Conservation (phyloP, 345 rosid genomes). For the Hevea brasiliensis region DNA sequence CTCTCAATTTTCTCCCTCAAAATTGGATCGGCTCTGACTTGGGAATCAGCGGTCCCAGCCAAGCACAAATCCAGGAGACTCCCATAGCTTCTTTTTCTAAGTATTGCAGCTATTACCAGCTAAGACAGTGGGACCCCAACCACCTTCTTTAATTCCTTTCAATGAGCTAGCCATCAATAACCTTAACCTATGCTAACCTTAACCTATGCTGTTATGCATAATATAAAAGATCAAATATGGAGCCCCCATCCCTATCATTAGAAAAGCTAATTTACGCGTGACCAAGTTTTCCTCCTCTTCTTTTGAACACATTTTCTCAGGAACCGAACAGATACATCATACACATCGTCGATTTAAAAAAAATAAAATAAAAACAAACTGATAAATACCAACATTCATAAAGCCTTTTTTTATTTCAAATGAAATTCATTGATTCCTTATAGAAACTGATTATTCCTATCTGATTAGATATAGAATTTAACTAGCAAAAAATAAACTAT, state of each 20-base stretch:
- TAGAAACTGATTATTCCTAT: background rate
- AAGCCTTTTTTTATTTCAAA: background rate
- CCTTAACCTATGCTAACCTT: background rate
- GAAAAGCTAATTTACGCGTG: too few relatives aligned
- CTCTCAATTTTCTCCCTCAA: too few relatives aligned
- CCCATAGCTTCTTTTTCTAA: too few relatives aligned
- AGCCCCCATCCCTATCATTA: background rate
- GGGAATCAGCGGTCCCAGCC: too few relatives aligned
- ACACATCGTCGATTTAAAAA: background rate
- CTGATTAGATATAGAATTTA: too few relatives aligned
- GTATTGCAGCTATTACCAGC: too few relatives aligned
- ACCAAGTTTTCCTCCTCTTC: background rate
- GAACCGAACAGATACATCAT: background rate
- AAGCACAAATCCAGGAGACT: too few relatives aligned
- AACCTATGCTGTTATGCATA: background rate
- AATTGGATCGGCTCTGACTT: too few relatives aligned
- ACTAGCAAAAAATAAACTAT: too few relatives aligned
- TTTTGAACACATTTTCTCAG: background rate
- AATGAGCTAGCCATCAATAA: background rate
- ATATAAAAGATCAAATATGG: too few relatives aligned
- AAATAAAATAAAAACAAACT: background rate
- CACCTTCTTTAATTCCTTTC: background rate
- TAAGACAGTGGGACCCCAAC: too few relatives aligned
- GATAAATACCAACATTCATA: too few relatives aligned
- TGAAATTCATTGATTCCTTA: background rate